Conservation (phyloP, 306 rosid genomes). For the Spatholobus suberectus region DNA sequence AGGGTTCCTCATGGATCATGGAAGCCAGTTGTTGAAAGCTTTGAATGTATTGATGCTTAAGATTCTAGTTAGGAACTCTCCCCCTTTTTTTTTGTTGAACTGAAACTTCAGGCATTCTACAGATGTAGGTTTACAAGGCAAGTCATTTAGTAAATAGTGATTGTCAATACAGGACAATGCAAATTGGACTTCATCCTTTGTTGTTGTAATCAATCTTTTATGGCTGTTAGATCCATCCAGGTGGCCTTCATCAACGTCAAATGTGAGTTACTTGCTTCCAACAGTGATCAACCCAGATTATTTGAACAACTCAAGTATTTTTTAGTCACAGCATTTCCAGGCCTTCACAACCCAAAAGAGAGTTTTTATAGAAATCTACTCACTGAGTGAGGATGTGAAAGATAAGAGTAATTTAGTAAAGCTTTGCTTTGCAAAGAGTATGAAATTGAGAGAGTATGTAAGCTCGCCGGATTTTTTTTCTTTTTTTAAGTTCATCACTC, state of each 20-base stretch:
- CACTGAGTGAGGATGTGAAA: too few species aligned
- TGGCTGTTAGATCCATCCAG: conserved; percentile 96
- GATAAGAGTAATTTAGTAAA: too few species aligned
- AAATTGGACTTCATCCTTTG: conserved; percentile 94
- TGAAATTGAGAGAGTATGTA: too few species aligned
- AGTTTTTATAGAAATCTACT: too few species aligned
- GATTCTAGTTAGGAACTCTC: conserved; percentile 70
- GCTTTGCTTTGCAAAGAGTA: too few species aligned
- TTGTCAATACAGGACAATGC: conserved; percentile 87
- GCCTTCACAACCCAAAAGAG: too few species aligned
- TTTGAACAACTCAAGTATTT: too few species aligned
- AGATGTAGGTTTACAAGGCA: not conserved
- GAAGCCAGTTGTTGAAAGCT: conserved; percentile 97
- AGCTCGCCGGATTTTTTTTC: too few species aligned
- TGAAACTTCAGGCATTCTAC: not conserved
- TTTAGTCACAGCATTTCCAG: too few species aligned
- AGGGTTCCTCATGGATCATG: conserved; percentile 99
- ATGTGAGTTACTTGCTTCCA: conserved; percentile 83
- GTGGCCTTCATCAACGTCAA: conserved; percentile 90
- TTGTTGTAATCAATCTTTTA: conserved; percentile 86
- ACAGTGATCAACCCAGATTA: too few species aligned
- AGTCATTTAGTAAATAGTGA: conserved; percentile 23
- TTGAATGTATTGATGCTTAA: conserved; percentile 97
- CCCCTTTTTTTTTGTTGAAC: not conserved
- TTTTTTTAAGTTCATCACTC: too few species aligned